phyloP scores from a whole-genome alignment of 352 stramenopile species.

The Phytophthora constricta region DNA sequence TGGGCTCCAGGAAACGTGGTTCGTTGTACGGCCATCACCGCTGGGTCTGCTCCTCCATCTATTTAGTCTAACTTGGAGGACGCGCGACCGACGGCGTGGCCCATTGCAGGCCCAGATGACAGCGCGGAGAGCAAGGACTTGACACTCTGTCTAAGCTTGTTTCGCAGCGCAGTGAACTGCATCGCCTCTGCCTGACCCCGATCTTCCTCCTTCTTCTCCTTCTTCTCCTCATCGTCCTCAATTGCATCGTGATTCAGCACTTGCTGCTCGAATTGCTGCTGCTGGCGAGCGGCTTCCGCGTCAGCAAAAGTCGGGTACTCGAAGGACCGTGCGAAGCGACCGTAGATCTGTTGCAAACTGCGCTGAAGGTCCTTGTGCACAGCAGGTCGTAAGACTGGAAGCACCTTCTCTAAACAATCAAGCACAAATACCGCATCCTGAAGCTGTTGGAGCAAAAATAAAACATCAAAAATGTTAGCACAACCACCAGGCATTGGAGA shows the following conservation, averaged over 20 bases:
- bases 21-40: too few species aligned
- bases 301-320: constrained; percentile 38
- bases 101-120: constrained; percentile 15
- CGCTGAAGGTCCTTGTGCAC: constrained; percentile 37
- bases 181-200: constrained; percentile 40
- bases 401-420: constrained; percentile 39
- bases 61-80: constrained; percentile 46
- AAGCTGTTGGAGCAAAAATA: constrained; percentile 24
- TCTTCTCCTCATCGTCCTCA: constrained; percentile 12
- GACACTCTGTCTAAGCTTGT: constrained; percentile 45
- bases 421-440: constrained; percentile 48
- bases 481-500: too few species aligned
- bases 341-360: constrained; percentile 44
- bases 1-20: too few species aligned
- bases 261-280: constrained; percentile 28
- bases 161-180: constrained; percentile 45
- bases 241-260: background rate
- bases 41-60: background rate
- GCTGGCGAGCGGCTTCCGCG: constrained; percentile 15
- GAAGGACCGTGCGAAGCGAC: constrained; percentile 31
- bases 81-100: constrained; percentile 6
- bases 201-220: constrained; percentile 35
- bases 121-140: constrained; percentile 44
- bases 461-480: constrained; percentile 6
- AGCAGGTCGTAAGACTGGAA: constrained; percentile 17